Base-by-base conservation (phyloP, 2,329 filamentous ascomycete genomes). In the Aspergillus felis region DNA sequence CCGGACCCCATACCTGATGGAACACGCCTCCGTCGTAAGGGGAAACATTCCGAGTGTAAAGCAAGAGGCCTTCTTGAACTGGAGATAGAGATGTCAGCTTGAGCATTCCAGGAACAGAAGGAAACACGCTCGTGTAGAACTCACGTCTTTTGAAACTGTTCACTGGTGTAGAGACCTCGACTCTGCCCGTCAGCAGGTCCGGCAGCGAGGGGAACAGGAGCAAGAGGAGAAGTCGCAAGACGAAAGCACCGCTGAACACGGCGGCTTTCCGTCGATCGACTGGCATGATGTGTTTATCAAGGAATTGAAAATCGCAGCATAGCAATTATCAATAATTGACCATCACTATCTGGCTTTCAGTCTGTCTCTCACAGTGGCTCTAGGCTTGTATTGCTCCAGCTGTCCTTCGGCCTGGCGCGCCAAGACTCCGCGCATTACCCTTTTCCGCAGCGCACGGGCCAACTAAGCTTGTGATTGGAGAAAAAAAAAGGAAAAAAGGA, bases 121-220 rank as follows among this genome's bases (percentile, higher is more conserved):
- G 2, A 22, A 27, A 24, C 22, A 47, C 9, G 20, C 8, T 46
- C 4, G 12, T 24, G n/a, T 20, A 42, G 14, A 14, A 76, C 88
- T 75, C 82, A 96, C 92, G 81, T 85, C 94, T 86, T 81, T 97
- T 97, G 84, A 97, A 99, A 83, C 93, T 96, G 67, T 91, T 97
- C 50, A 97, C 89, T 42, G 94, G 93, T 24, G 94, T 99, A 48
- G 94, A 97, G 69, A 99, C 89, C 81, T 99, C 94, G 68, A 97
- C 94, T 71, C 94, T 89, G 63, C 89, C 90, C 22, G 91, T 94
- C 61, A 99, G 82, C 61, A 96, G 82, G 72, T 92, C 87, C 53
- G 93, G 90, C 44, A 99, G 81, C 41, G 84, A 85, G 61, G 94
- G 92, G 71, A 97, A 96, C 57, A 87, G 81, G 58, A 87, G 81